Evolutionary conservation across 352 stramenopile species (phyloP).

Genomic region (Phytopythium litorale): DNA sequence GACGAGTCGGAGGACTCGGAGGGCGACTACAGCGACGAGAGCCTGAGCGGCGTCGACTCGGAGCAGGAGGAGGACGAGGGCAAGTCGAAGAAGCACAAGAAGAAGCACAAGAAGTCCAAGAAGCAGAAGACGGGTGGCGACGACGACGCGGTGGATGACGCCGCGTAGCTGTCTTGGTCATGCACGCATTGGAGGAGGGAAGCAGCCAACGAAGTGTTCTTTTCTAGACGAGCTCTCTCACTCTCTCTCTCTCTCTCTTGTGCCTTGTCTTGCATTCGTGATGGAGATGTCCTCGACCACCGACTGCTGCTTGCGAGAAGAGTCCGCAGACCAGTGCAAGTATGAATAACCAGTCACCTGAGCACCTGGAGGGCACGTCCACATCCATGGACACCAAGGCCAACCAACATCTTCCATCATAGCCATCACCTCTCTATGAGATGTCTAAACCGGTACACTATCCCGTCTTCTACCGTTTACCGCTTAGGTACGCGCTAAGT

Average conservation of each 20-base stretch:
- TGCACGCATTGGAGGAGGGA: background rate
- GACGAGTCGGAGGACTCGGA: constrained; percentile 54
- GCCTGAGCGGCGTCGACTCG: constrained; percentile 72
- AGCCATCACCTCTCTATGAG: too few relatives aligned
- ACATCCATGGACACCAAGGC: too few relatives aligned
- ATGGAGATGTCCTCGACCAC: background rate
- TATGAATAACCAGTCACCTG: too few relatives aligned
- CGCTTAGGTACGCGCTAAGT: too few relatives aligned
- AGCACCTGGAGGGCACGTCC: too few relatives aligned
- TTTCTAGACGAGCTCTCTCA: background rate
- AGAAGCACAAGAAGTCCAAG: constrained; percentile 65
- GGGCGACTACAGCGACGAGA: constrained; percentile 85
- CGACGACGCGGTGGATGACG: constrained; percentile 21
- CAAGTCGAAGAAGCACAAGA: constrained; percentile 60
- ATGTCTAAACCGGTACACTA: too few relatives aligned
- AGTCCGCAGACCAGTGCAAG: too few relatives aligned
- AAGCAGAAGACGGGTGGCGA: constrained; percentile 23
- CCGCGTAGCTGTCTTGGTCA: background rate
- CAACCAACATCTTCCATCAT: too few relatives aligned
- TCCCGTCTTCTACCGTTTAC: too few relatives aligned
- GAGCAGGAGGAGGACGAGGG: constrained; percentile 62
- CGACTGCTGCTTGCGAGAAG: too few relatives aligned
- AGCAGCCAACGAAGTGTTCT: constrained; percentile 7
- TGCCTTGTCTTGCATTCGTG: background rate
- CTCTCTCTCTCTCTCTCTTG: too few relatives aligned